Evolutionary conservation across 305 asterid species (phyloP).

Genomic region (Fraxinus baroniana): DNA sequence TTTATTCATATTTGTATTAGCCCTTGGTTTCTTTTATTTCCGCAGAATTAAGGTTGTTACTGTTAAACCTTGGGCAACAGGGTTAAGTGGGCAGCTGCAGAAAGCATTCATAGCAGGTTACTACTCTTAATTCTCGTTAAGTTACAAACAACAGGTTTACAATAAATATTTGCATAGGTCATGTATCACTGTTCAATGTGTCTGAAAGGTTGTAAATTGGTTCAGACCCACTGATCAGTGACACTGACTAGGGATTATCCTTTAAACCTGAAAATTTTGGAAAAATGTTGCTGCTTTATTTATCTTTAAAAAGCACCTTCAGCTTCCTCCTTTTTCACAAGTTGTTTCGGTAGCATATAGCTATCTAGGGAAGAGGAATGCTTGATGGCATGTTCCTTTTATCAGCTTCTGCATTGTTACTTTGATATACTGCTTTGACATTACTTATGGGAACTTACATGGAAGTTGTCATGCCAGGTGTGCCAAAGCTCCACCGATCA

Average conservation of each 20-base stretch:
- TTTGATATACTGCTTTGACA: neutral
- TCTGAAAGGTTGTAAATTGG: neutral
- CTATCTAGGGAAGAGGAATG: neutral
- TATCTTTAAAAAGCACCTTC: neutral
- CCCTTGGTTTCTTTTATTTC: conserved; percentile 21
- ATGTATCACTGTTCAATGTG: neutral
- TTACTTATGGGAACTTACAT: neutral
- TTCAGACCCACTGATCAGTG: neutral
- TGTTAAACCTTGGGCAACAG: conserved; percentile 42
- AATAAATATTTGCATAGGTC: neutral
- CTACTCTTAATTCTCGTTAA: conserved; percentile 1
- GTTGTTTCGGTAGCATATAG: neutral
- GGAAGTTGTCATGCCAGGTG: conserved; percentile 27
- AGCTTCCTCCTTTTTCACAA: neutral
- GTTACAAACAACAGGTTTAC: neutral
- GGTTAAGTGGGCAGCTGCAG: conserved; percentile 42
- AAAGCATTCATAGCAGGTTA: conserved; percentile 45
- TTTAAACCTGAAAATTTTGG: neutral
- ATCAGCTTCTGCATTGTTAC: neutral
- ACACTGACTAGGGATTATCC: neutral
- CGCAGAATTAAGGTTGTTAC: conserved; percentile 31
- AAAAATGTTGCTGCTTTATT: neutral
- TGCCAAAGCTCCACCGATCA: conserved; percentile 37
- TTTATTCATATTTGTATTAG: conserved; percentile 21
- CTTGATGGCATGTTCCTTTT: neutral